A percentile compares a stretch with the other conserved stretches of the same genome.
phyloP scores from a whole-genome alignment of 2,329 filamentous ascomycete species.

The Paecilomyces variotii region DNA sequence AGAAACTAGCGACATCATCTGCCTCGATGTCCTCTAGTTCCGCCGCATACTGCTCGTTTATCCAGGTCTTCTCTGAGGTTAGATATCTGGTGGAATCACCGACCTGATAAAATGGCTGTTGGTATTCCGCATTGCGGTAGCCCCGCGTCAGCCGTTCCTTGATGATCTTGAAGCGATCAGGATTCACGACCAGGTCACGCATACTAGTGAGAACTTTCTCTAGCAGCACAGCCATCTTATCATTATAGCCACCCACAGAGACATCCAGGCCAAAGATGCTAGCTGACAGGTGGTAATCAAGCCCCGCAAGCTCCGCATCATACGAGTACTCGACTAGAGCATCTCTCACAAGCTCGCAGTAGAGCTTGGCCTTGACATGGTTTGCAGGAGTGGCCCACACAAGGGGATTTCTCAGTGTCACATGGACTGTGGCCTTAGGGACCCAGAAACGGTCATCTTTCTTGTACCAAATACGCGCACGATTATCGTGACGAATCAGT shows the following conservation, averaged over 20 bases:
- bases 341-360: slow-evolving; percentile 79
- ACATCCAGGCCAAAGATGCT: slow-evolving; percentile 68
- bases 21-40: slow-evolving; percentile 69
- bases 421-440: slow-evolving; percentile 79
- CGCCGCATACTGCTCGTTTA: slow-evolving; percentile 69
- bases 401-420: slow-evolving; percentile 71
- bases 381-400: slow-evolving; percentile 73
- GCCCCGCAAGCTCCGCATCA: slow-evolving; percentile 84
- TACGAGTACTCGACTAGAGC: slow-evolving; percentile 90
- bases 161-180: slow-evolving; percentile 85
- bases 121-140: slow-evolving; percentile 79
- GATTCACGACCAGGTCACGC: slow-evolving; percentile 71
- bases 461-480: slow-evolving; percentile 87
- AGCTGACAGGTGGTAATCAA: slow-evolving; percentile 71
- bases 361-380: slow-evolving; percentile 68
- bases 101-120: slow-evolving; percentile 84
- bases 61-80: slow-evolving; percentile 65
- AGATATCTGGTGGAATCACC: slow-evolving; percentile 76
- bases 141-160: slow-evolving; percentile 72
- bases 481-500: slow-evolving; percentile 74
- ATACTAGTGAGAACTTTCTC: slow-evolving; percentile 82
- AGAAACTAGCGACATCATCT: slow-evolving; percentile 68
- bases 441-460: slow-evolving; percentile 99
- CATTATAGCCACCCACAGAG: slow-evolving; percentile 83
- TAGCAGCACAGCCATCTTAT: slow-evolving; percentile 83